phyloP scores from a whole-genome alignment of 148 eudicot species.

The Diospyros kaki region DNA sequence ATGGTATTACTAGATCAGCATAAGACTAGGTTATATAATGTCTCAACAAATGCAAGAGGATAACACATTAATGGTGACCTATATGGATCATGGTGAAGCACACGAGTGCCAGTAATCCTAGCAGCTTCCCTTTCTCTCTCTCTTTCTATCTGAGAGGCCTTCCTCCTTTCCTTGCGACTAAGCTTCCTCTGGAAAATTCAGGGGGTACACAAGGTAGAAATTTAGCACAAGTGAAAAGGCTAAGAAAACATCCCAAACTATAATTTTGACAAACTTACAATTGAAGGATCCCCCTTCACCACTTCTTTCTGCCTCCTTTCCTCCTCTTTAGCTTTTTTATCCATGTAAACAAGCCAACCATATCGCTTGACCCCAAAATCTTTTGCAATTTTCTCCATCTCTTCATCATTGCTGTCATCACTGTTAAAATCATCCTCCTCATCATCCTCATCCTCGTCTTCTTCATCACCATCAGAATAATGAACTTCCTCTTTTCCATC shows the following conservation, averaged over 20 bases:
- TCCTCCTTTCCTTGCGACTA: slow-evolving; percentile 93
- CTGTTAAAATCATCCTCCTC: slow-evolving; percentile 93
- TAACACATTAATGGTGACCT: slow-evolving; percentile 35
- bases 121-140: slow-evolving; percentile 88
- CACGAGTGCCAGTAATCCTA: slow-evolving; percentile 53
- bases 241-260: not conserved
- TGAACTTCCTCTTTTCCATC: slow-evolving; percentile 62
- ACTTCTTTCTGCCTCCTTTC: slow-evolving; percentile 94
- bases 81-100: slow-evolving; percentile 64
- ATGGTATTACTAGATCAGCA: not conserved
- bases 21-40: not conserved
- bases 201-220: not conserved
- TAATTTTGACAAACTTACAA: slow-evolving; percentile 49
- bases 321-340: slow-evolving; percentile 96
- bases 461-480: slow-evolving; percentile 70
- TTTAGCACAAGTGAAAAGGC: not conserved
- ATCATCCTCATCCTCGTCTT: slow-evolving; percentile 76
- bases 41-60: slow-evolving; percentile 6
- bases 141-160: slow-evolving; percentile 85
- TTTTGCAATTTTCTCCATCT: slow-evolving; percentile 92
- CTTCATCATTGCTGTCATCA: slow-evolving; percentile 95
- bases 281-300: slow-evolving; percentile 97
- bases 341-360: slow-evolving; percentile 99
- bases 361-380: slow-evolving; percentile 96
- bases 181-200: slow-evolving; percentile 63